Evolutionary conservation across 208 protist species (phyloP), one percentile per base, ranked within the genome.

Genomic region (Leishmania turanica): DNA sequence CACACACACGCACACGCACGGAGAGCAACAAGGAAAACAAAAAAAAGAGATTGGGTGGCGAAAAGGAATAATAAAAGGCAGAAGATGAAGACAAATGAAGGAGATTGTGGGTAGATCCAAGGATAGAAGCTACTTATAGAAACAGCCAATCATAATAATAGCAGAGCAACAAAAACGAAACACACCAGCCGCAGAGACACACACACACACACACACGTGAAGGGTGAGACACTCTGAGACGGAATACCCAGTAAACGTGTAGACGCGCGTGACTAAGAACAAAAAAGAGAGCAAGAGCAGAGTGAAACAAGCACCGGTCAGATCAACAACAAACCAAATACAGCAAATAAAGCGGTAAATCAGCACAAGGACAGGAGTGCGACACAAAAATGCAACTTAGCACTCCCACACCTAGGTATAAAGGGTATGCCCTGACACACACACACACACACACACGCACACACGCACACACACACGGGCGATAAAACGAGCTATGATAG

Each of bases 31-130:
- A 69, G n/a, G n/a, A 3, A 9, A 68, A 24, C 3, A 13, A 45
- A 45, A 69, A 69, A 69, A 71, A 71, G 49, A 74, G 71, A 62
- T 73, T 40, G 7, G 17, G 17, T n/a, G 47, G 34, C 56, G 71
- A 60, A 60, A 56, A 76, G 49, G 45, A 42, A 72, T 62, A 53
- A 40, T 68, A 68, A 54, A 66, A 42, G 42, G 60, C 51, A 5
- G 34, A 13, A 47, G 9, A 80, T 15, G 37, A 64, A 73, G 24
- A 53, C 13, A 9, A 51, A 62, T 69, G 0, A 70, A 75, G 45
- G 27, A 37, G 45, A 27, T 62, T 24, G 24, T 31, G 8, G 24
- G 24, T 62, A n/a, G 5, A 62, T 62, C 19, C 56, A 31, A n/a
- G 9, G 42, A 1, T 21, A 76, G 11, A 76, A 76, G 34, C 71